Conservation (phyloP, 768 basidiomycete species). For the Daedaleopsis nitida region DNA sequence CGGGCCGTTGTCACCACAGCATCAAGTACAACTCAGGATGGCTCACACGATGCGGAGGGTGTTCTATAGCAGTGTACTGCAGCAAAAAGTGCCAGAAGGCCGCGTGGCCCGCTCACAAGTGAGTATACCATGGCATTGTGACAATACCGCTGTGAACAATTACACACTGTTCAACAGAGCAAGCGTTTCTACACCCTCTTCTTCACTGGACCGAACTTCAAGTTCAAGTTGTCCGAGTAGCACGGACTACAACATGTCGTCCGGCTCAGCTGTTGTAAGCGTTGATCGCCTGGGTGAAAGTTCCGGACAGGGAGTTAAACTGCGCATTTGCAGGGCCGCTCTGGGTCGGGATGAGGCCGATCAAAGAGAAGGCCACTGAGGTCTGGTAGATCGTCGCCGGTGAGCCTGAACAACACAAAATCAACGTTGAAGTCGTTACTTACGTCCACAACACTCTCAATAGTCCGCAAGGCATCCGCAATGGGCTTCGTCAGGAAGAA, state of each 20-base stretch:
- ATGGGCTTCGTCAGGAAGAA: neutral
- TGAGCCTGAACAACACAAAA: too few species aligned
- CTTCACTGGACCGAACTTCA: too few species aligned
- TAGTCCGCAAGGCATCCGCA: neutral
- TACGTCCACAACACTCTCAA: neutral
- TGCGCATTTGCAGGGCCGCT: neutral
- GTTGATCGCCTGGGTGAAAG: neutral
- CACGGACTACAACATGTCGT: too few species aligned
- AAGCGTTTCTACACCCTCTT: too few species aligned
- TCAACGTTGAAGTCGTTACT: neutral
- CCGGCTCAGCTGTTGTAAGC: neutral
- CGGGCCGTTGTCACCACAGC: too few species aligned
- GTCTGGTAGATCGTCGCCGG: neutral
- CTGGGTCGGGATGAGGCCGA: neutral
- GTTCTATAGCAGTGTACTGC: neutral
- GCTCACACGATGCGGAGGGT: neutral
- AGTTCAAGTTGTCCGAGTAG: too few species aligned
- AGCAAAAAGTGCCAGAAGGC: slow-evolving; percentile 1
- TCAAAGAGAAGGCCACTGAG: neutral
- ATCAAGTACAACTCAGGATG: too few species aligned
- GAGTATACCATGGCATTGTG: neutral
- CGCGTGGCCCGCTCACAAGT: slow-evolving; percentile 3
- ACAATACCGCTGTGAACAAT: too few species aligned
- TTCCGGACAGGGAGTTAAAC: neutral
- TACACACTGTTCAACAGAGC: too few species aligned